Evolutionary conservation across 257 asterid species (phyloP), one percentile per base, ranked within the genome.

Genomic region (Jaltomata sinuosa): DNA sequence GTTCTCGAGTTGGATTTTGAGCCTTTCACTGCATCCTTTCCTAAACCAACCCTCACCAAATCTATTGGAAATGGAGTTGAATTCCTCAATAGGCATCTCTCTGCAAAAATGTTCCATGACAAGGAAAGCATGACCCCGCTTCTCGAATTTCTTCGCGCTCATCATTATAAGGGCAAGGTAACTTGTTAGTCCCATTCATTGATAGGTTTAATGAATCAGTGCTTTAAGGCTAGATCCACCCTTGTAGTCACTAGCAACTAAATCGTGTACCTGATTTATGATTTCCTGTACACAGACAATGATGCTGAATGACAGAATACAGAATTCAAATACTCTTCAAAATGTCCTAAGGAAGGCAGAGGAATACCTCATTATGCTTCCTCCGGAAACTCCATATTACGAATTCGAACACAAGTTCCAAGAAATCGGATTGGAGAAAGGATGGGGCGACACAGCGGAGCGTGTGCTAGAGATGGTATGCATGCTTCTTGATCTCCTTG

Each of bases 51-150:
- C 55, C 92, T 97, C 79, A 94, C 99, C n/a, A 97, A 95, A 71
- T 95, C 97, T 68, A 97, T 97, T 31, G 99, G 99, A 6, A 95
- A 97, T 57, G 99, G 99, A 84, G 99, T 97, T 38, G 97, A 97
- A 86, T 97, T 97, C 90, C 98, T 97, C 82, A 94, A 97, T 88
- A 71, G 98, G 84, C 98, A 97, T 83, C 98, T 97, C 86, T 97
- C 98, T 1, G 98, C 99, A 0, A 95, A 97, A 84, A 93, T 97
- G 98, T 97, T 97, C 85, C 98, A 97, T 49, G 98, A 95, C 91
- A 92, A 87, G 89, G 98, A 95, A 3, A 97, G 97, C 92, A 88
- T 97, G 99, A 84, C 96, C 36, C 98, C 98, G 34, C 95, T 97
- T 68, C 98, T 97, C 9, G 98, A 95, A 53, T 97, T 97, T 87